These are phyloP conservation scores for Vaccinium macrocarpon DNA, from an alignment of 148 eudicot species.

Conservation along the genomic window DNA sequence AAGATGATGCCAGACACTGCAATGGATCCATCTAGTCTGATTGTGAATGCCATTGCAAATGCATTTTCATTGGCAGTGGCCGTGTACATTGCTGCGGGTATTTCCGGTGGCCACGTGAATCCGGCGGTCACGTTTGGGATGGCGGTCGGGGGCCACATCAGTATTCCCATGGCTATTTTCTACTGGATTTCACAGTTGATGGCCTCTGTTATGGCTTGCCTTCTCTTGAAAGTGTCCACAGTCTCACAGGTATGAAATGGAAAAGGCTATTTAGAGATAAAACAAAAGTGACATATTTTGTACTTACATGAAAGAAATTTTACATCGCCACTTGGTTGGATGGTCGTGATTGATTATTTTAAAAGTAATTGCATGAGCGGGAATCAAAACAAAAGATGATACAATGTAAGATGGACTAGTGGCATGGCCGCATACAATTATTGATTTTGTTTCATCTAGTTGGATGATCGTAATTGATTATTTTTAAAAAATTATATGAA, in stretches of 20 bases:
- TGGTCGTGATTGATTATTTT: too few relatives aligned
- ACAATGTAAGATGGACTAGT: too few relatives aligned
- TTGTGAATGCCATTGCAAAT: slow-evolving; percentile 59
- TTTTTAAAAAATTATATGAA: too few relatives aligned
- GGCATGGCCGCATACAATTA: too few relatives aligned
- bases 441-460: too few relatives aligned
- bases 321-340: too few relatives aligned
- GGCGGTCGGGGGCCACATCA: slow-evolving; percentile 79
- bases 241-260: slow-evolving; percentile 50
- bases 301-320: too few relatives aligned
- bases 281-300: too few relatives aligned
- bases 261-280: background rate
- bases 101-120: slow-evolving; percentile 65
- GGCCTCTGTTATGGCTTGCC: slow-evolving; percentile 78
- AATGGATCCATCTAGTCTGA: slow-evolving; percentile 50
- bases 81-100: slow-evolving; percentile 44
- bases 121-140: slow-evolving; percentile 66
- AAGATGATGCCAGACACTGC: slow-evolving; percentile 50
- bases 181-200: slow-evolving; percentile 78
- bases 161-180: slow-evolving; percentile 57
- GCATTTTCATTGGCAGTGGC: slow-evolving; percentile 63
- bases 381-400: too few relatives aligned
- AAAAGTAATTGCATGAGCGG: too few relatives aligned
- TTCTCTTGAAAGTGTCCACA: slow-evolving; percentile 54
- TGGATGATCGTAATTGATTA: too few relatives aligned